Percentiles rank a stretch among this genome's conserved stretches.
phyloP scores from a whole-genome alignment of 495 filamentous ascomycete genomes.

The Aspergillus ellipticus region DNA sequence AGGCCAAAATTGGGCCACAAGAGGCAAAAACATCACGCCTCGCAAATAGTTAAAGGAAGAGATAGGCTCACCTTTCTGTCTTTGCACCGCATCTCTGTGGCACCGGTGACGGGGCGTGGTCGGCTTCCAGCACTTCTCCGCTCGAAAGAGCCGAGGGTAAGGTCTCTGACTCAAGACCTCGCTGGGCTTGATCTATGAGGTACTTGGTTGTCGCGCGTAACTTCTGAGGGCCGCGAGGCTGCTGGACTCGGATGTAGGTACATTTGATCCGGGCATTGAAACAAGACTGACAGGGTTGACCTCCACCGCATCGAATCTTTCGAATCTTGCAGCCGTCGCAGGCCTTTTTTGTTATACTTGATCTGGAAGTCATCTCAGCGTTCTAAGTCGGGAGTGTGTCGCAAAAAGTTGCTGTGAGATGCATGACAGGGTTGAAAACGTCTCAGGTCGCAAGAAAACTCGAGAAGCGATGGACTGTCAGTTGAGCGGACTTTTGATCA shows the following conservation, averaged over 20 bases:
- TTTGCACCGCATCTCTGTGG: not conserved
- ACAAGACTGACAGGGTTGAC: constrained; percentile 28
- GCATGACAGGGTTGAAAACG: not conserved
- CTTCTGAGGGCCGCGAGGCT: constrained; percentile 31
- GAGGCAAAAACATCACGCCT: no score
- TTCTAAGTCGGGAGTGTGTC: not conserved
- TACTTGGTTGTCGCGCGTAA: constrained; percentile 27
- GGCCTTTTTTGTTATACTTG: constrained; percentile 22
- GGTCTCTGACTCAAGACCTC: not conserved
- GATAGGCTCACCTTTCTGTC: not conserved
- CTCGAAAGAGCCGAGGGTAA: not conserved
- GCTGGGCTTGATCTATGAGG: constrained; percentile 20
- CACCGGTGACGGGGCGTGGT: not conserved
- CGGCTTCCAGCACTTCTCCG: not conserved
- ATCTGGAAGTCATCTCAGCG: constrained; percentile 14
- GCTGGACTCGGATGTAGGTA: constrained; percentile 33
- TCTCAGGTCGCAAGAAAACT: not conserved
- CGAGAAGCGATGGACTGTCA: not conserved
- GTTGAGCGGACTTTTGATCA: not conserved
- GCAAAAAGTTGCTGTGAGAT: not conserved
- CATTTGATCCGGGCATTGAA: constrained; percentile 33
- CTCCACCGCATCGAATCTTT: constrained; percentile 28
- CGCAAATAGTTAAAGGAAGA: not conserved
- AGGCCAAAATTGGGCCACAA: no score
- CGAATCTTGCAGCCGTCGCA: constrained; percentile 34